These are phyloP conservation scores for Chlorophyllum brunneum DNA, from an alignment of 768 basidiomycete genomes.

Conservation along the genomic window DNA sequence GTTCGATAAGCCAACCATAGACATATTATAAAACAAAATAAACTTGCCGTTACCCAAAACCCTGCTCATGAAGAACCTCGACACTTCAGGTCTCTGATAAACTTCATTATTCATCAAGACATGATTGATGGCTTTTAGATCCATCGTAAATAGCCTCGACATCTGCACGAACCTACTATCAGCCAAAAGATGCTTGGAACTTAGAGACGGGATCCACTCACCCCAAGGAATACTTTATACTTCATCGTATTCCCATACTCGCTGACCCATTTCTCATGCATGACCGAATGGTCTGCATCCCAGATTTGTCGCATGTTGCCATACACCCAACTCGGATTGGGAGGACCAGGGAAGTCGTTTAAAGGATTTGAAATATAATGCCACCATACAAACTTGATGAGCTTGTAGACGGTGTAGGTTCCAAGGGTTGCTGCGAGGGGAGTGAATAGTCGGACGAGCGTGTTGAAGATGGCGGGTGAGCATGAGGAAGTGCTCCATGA, in stretches of 20 bases:
- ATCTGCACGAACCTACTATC: slow-evolving; percentile 17
- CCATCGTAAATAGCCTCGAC: slow-evolving; percentile 50
- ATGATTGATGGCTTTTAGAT: slow-evolving; percentile 60
- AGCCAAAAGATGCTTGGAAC: not conserved
- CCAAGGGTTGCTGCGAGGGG: slow-evolving; percentile 20
- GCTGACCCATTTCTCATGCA: slow-evolving; percentile 39
- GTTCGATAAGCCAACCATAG: too few species aligned
- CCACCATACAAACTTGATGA: slow-evolving; percentile 25
- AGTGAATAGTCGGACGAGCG: slow-evolving; percentile 15
- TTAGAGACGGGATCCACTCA: slow-evolving; percentile 22
- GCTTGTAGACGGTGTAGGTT: slow-evolving; percentile 28
- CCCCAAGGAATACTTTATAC: slow-evolving; percentile 42
- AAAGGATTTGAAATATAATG: slow-evolving; percentile 36
- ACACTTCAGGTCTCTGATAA: slow-evolving; percentile 52
- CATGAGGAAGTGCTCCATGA: too few species aligned
- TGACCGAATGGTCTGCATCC: slow-evolving; percentile 29
- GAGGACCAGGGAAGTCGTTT: slow-evolving; percentile 48
- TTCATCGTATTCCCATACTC: slow-evolving; percentile 45
- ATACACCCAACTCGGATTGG: slow-evolving; percentile 37
- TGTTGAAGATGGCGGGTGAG: slow-evolving; percentile 3
- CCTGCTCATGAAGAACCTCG: slow-evolving; percentile 31
- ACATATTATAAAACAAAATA: not conserved
- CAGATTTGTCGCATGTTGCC: slow-evolving; percentile 46
- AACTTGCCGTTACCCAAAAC: slow-evolving; percentile 40
- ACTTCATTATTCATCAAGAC: slow-evolving; percentile 52